Percentiles rank a stretch among this genome's conserved stretches.
Evolutionary conservation across 169 alveolate genomes (phyloP).

Genomic region (Eimeria sp.): DNA sequence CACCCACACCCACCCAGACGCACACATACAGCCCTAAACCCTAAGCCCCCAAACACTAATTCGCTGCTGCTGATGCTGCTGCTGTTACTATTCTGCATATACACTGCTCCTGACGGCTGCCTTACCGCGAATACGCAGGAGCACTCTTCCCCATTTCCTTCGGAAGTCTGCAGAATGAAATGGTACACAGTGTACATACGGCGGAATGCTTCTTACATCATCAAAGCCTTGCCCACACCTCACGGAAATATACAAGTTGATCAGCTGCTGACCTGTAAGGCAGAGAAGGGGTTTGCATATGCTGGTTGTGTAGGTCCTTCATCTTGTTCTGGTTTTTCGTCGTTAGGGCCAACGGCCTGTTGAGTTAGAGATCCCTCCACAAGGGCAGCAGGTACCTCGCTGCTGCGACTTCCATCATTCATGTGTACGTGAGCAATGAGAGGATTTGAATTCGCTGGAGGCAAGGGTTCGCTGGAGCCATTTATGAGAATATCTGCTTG

Average conservation of each 20-base stretch:
- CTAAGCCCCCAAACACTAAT: too few relatives aligned
- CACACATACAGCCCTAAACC: not conserved
- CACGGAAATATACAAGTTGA: not conserved
- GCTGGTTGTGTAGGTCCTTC: not conserved
- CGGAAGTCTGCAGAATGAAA: conserved; percentile 24
- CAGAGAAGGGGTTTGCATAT: not conserved
- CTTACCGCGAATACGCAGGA: conserved; percentile 48
- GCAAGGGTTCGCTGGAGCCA: not conserved
- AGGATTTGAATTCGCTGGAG: not conserved
- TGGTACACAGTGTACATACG: not conserved
- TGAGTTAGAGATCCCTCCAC: conserved; percentile 2
- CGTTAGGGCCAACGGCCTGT: not conserved
- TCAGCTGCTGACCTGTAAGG: conserved; percentile 43
- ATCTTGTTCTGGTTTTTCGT: not conserved
- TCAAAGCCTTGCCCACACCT: not conserved
- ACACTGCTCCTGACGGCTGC: not conserved
- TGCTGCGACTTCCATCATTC: not conserved
- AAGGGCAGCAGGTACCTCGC: not conserved
- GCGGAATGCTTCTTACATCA: not conserved
- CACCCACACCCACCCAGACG: too few relatives aligned
- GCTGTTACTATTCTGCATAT: not conserved
- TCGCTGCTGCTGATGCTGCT: not conserved
- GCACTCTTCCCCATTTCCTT: conserved; percentile 13
- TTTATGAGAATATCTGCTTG: not conserved
- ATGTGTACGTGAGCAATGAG: conserved; percentile 30